phyloP scores from a whole-genome alignment of 495 filamentous ascomycete genomes.

The Tuber magnatum region DNA sequence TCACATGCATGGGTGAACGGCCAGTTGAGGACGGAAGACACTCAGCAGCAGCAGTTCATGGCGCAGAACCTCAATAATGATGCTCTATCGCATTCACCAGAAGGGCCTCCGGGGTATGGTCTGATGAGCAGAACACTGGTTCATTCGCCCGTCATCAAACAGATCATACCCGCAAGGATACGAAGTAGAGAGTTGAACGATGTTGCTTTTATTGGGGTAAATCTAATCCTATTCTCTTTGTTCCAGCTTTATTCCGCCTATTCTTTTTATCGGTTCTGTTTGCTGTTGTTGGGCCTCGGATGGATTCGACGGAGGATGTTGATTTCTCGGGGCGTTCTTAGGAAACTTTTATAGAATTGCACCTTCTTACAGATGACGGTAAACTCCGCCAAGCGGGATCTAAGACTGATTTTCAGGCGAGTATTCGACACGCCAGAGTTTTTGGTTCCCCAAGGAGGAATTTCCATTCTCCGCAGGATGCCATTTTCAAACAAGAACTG shows the following conservation, averaged over 20 bases:
- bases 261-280: conserved; percentile 4
- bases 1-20: conserved; percentile 36
- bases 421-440: conserved; percentile 59
- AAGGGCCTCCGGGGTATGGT: conserved; percentile 51
- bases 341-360: conserved; percentile 63
- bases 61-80: conserved; percentile 35
- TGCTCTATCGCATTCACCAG: conserved; percentile 27
- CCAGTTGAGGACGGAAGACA: conserved; percentile 32
- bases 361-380: conserved; percentile 55
- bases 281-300: background rate
- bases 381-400: conserved; percentile 62
- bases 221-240: conserved; percentile 43
- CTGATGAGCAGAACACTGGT: conserved; percentile 70
- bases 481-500: conserved; percentile 31
- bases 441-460: conserved; percentile 46
- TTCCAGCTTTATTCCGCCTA: conserved; percentile 11
- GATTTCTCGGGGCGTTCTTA: conserved; percentile 38
- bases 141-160: conserved; percentile 65
- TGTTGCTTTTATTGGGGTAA: conserved; percentile 78
- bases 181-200: conserved; percentile 65
- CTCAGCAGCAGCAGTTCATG: conserved; percentile 34
- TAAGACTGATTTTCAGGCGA: conserved; percentile 67
- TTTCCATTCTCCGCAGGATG: conserved; percentile 32
- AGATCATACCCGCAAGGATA: conserved; percentile 72
- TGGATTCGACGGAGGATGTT: conserved; percentile 18